Conservation (phyloP, 192 early-diverging fungal genomes). For the Coemansia sp. region DNA sequence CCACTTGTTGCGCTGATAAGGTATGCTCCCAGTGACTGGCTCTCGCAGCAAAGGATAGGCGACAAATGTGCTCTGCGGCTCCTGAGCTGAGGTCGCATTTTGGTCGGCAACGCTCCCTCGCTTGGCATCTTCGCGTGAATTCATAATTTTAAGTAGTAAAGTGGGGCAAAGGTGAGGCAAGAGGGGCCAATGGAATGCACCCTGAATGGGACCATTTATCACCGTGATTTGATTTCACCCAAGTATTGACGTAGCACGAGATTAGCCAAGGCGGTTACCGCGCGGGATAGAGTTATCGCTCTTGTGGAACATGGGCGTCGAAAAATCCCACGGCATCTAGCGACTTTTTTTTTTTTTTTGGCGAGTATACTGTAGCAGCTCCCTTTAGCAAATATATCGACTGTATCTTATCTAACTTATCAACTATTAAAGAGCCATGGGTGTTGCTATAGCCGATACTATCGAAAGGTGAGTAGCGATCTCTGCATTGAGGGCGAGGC, state of each 20-base stretch:
- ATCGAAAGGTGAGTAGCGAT: too few relatives aligned
- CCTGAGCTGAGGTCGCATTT: background rate
- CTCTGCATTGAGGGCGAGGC: too few relatives aligned
- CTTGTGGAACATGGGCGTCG: too few relatives aligned
- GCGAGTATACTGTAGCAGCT: too few relatives aligned
- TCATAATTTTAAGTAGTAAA: background rate
- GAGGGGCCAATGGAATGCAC: too few relatives aligned
- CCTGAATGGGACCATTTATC: too few relatives aligned
- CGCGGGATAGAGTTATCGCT: too few relatives aligned
- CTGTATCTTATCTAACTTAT: too few relatives aligned
- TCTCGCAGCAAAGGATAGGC: slow-evolving; percentile 14
- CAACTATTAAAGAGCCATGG: background rate
- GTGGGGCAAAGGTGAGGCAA: too few relatives aligned
- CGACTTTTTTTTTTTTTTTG: background rate
- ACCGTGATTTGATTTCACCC: too few relatives aligned
- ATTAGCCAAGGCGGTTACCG: too few relatives aligned
- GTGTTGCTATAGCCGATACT: background rate
- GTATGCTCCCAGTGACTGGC: background rate
- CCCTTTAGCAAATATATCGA: background rate
- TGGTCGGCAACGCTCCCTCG: background rate
- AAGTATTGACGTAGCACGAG: too few relatives aligned
- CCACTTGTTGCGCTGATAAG: slow-evolving; percentile 54
- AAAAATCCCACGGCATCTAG: background rate
- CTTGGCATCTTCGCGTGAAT: background rate
- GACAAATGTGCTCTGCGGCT: slow-evolving; percentile 11